Evolutionary conservation across 2,329 filamentous ascomycete genomes (phyloP), one percentile per base, ranked within the genome.

Genomic region (Aotearoamyces nothofagi): DNA sequence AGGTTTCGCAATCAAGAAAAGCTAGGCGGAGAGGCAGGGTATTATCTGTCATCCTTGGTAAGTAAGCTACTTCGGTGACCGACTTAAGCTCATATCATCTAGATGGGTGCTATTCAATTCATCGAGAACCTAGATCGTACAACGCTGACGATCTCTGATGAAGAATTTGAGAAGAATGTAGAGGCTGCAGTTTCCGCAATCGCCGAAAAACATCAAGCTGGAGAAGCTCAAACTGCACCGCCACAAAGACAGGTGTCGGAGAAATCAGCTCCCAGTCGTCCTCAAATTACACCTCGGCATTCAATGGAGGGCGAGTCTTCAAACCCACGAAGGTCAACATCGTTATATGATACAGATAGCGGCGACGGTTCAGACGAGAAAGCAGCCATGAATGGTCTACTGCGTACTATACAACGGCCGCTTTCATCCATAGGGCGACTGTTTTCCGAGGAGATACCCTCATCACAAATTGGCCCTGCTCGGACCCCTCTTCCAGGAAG

Each of bases 1-100:
- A 76, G 92, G 25, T 98, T 98, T 58, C 74, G 90, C 29, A 94
- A 96, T 46, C 90, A 94, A 53, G 90, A 98, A 30, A 96, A 96
- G 52, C 71, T 98, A 1, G 81, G 80, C 14, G 90, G 90, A n/a
- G 90, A 98, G 59, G 87, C 90, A 9, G 90, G 90, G 9, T 98
- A 98, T 55, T 98, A 98, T 53, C 69, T 98, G 31, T 96, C 87
- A 17, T 96, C 90, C 5, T 58, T 98, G 41, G 79, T 84, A 57
- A 46, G 66, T 47, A n/a, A n/a, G 26, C 24, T 9, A 25, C 23
- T 27, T 24, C 30, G 15, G 13, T 26, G 24, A 23, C 7, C 19
- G 15, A 14, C 15, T 19, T 16, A 15, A n/a, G 31, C 34, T 37
- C 34, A 38, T 26, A 4, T 10, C 24, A 15, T 52, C 40, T 35